phyloP scores from a whole-genome alignment of 2,329 filamentous ascomycete genomes.

The Fusarium scirpi region DNA sequence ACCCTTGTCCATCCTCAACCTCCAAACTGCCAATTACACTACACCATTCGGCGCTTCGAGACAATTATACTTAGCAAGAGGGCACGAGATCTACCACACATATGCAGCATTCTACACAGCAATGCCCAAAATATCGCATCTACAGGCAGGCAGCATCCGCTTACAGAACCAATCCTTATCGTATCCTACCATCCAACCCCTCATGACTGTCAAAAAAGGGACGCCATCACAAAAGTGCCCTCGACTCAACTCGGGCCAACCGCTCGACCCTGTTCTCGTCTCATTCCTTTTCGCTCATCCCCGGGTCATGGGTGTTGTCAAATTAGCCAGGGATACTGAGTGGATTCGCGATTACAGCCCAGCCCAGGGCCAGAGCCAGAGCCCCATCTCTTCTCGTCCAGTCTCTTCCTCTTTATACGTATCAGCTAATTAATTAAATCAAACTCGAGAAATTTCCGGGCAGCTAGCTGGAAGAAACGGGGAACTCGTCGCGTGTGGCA shows the following conservation, averaged over 20 bases:
- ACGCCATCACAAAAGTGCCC: conserved; percentile 5
- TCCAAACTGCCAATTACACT: conserved; percentile 18
- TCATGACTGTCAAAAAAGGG: conserved; percentile 15
- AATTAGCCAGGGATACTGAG: conserved; percentile 37
- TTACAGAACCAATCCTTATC: conserved; percentile 33
- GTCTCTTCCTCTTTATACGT: background rate
- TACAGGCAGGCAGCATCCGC: conserved; percentile 19
- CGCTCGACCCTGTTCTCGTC: conserved; percentile 23
- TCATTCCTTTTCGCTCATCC: conserved; percentile 32
- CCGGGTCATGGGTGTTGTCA: conserved; percentile 27
- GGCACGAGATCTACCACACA: conserved; percentile 27
- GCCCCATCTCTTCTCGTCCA: background rate
- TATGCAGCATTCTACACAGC: conserved; percentile 1
- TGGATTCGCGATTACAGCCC: conserved; percentile 13
- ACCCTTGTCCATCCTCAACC: conserved; percentile 3
- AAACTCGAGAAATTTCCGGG: conserved; percentile 29
- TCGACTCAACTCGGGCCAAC: conserved; percentile 22
- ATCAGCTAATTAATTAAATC: conserved; percentile 21
- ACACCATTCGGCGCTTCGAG: conserved; percentile 16
- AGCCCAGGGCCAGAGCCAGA: background rate
- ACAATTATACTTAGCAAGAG: conserved; percentile 27
- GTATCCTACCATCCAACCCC: conserved; percentile 16
- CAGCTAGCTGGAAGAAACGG: conserved; percentile 2
- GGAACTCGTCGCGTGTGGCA: conserved; percentile 20
- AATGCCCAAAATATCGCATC: conserved; percentile 3